phyloP scores from a whole-genome alignment of 192 early-diverging fungal species.

The Ramicandelaber brevisporus region DNA sequence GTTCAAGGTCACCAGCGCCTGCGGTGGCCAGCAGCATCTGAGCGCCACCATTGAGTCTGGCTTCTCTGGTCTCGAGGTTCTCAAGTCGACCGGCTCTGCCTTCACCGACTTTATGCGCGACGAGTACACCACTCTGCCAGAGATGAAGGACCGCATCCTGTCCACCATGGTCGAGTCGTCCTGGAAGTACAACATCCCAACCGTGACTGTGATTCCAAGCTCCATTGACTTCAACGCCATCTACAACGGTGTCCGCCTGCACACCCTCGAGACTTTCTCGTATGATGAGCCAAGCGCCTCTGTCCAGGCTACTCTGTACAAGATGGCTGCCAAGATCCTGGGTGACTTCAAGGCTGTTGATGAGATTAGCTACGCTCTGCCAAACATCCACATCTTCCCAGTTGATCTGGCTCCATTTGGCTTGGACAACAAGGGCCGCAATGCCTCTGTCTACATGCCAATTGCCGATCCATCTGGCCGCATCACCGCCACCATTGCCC shows the following conservation, averaged over 20 bases:
- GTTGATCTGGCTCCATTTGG: slow-evolving; percentile 45
- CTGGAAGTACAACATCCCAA: slow-evolving; percentile 26
- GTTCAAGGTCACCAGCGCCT: slow-evolving; percentile 11
- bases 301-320: slow-evolving; percentile 56
- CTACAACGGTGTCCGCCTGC: slow-evolving; percentile 24
- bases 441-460: slow-evolving; percentile 48
- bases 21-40: slow-evolving; percentile 5
- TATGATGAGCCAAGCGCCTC: slow-evolving; percentile 39
- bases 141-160: slow-evolving; percentile 50
- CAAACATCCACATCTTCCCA: slow-evolving; percentile 55
- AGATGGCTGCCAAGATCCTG: slow-evolving; percentile 39
- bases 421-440: slow-evolving; percentile 33
- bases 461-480: slow-evolving; percentile 43
- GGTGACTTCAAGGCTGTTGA: slow-evolving; percentile 24
- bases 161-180: slow-evolving; percentile 43
- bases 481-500: slow-evolving; percentile 41
- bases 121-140: slow-evolving; percentile 43
- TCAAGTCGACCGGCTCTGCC: slow-evolving; percentile 63
- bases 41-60: slow-evolving; percentile 28
- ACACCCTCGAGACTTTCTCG: slow-evolving; percentile 50
- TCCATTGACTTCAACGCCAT: slow-evolving; percentile 27
- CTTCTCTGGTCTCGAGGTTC: slow-evolving; percentile 39
- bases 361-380: slow-evolving; percentile 39
- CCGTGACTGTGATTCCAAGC: too few relatives aligned
- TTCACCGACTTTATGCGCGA: slow-evolving; percentile 48